Conservation (phyloP, 2,329 filamentous ascomycete species). For the Reticulascus tulasneorum region DNA sequence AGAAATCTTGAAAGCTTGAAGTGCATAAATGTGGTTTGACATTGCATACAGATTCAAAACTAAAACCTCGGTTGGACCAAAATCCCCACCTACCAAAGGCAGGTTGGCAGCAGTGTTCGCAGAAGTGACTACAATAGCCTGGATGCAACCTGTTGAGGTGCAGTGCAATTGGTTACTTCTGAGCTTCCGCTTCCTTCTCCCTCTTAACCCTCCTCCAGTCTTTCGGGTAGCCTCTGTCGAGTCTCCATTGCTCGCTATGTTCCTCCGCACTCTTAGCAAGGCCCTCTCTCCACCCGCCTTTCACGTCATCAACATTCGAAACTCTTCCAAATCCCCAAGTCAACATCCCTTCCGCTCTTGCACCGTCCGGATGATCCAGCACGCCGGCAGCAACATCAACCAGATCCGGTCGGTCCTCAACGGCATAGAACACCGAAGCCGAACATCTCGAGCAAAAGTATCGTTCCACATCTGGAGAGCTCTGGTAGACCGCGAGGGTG, state of each 20-base stretch:
- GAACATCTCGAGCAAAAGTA: slow-evolving; percentile 48
- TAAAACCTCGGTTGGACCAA: too few relatives aligned
- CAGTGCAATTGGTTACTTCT: too few relatives aligned
- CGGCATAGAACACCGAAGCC: slow-evolving; percentile 41
- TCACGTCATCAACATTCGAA: slow-evolving; percentile 26
- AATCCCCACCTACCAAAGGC: too few relatives aligned
- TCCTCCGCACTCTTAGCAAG: slow-evolving; percentile 25
- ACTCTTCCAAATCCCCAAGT: slow-evolving; percentile 35
- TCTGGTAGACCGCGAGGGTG: slow-evolving; percentile 38
- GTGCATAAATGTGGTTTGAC: too few relatives aligned
- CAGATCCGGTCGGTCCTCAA: slow-evolving; percentile 30
- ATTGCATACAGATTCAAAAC: too few relatives aligned
- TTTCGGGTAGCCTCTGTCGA: too few relatives aligned
- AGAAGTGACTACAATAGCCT: too few relatives aligned
- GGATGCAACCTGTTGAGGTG: too few relatives aligned
- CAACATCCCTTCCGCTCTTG: slow-evolving; percentile 40
- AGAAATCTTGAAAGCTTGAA: too few relatives aligned
- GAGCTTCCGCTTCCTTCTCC: too few relatives aligned
- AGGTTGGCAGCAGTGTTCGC: too few relatives aligned
- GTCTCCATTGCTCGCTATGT: slow-evolving; percentile 32
- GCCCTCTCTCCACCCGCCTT: slow-evolving; percentile 36
- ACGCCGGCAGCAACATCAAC: slow-evolving; percentile 42
- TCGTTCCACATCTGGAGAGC: slow-evolving; percentile 39
- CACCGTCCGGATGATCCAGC: slow-evolving; percentile 37
- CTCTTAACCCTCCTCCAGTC: too few relatives aligned